Base-by-base conservation (phyloP, 306 rosid species). In the Sesbania bispinosa region DNA sequence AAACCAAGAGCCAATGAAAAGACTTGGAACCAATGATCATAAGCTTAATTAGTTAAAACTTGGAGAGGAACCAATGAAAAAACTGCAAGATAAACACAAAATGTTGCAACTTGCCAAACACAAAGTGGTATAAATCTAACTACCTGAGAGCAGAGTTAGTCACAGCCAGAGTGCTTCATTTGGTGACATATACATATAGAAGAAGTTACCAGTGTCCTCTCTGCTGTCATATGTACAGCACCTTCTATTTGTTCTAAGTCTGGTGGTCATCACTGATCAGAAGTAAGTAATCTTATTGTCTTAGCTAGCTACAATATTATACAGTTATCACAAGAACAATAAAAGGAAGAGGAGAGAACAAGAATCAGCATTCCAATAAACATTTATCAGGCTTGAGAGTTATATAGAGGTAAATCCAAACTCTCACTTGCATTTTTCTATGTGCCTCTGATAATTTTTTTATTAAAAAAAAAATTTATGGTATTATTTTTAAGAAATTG, bases 121-220 rank as follows among this genome's bases (percentile, higher is more conserved):
- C n/a, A n/a, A n/a, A n/a, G n/a, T n/a, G n/a, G 16, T 75, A 67
- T 73, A 79, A 66, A 79, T 73, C 7, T 45, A 1, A 23, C 5
- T 0, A 23, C 13, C 27, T 47, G 51, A 19, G 21, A 53, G 0
- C 15, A 69, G 32, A 27, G 8, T 54, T 0, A 68, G 24, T 30
- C 71, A 73, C 35, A 19, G 74, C 55, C 62, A 72, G 62, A 71
- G 79, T 79, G 75, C 19, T 66, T 21, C 80, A 62, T 80, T 53
- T 46, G 62, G 53, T 71, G 63, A 75, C 73, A 47, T 62, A 33
- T 46, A 23, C 21, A 11, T 7, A 46, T 54, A 53, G 51, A 75
- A 68, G 2, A 30, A 23, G 45, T 59, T 62, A 63, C 69, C 65
- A 26, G 59, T 75, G 77, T 55, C 63, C 41, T 62, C 54, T 78